Percentiles rank a stretch among this genome's conserved stretches.
Evolutionary conservation across 2,329 filamentous ascomycete genomes (phyloP).

Genomic region (Epichloe uncinata): DNA sequence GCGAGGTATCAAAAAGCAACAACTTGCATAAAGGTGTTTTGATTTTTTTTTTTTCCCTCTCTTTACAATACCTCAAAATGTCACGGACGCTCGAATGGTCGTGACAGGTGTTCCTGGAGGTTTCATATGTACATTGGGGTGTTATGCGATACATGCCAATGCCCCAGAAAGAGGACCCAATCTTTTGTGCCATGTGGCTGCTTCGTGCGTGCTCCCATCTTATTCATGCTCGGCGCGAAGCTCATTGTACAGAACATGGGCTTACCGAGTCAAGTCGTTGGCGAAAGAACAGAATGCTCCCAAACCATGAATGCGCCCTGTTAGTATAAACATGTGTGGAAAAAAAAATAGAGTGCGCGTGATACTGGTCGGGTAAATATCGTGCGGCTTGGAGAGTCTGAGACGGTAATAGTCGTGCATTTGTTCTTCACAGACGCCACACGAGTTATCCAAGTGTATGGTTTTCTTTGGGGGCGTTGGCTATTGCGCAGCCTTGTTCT

Average conservation of each 20-base stretch:
- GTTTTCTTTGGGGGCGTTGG: not conserved
- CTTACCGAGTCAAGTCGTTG: no score
- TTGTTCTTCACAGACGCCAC: not conserved
- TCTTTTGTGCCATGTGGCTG: not conserved
- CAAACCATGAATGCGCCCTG: not conserved
- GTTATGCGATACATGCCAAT: not conserved
- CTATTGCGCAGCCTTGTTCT: not conserved
- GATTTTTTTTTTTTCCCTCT: no score
- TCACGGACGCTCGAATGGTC: not conserved
- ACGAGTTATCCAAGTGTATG: not conserved
- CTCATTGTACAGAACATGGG: no score
- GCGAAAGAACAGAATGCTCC: not conserved
- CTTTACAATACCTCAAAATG: not conserved
- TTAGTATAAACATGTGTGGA: not conserved
- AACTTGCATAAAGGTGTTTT: no score
- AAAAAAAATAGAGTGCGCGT: not conserved
- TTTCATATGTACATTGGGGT: not conserved
- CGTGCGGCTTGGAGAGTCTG: no score
- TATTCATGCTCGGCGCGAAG: not conserved
- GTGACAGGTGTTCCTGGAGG: not conserved
- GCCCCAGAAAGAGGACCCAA: not conserved
- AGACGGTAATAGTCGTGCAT: not conserved
- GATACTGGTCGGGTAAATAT: not conserved
- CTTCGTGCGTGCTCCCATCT: not conserved
- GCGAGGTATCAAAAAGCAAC: no score